phyloP scores from a whole-genome alignment of 345 rosid species.

The Murraya koenigii region DNA sequence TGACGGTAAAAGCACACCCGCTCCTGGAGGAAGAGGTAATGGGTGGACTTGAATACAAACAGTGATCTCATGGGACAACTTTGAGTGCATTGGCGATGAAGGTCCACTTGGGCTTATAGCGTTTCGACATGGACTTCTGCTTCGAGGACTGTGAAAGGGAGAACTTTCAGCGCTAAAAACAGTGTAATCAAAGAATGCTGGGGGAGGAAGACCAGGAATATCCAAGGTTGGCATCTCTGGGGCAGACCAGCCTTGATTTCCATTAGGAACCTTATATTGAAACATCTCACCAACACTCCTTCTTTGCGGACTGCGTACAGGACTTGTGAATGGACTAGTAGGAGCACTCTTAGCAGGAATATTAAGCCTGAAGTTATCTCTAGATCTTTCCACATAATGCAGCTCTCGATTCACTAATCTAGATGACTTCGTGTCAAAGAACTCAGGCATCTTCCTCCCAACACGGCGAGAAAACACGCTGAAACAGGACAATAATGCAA shows the following conservation, averaged over 20 bases:
- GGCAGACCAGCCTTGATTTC: conserved; percentile 76
- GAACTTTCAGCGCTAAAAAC: conserved; percentile 60
- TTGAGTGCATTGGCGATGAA: conserved; percentile 52
- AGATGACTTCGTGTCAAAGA: conserved; percentile 24
- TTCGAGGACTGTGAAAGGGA: conserved; percentile 70
- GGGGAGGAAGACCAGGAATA: conserved; percentile 52
- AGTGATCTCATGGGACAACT: conserved; percentile 35
- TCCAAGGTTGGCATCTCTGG: conserved; percentile 65
- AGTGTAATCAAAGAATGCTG: conserved; percentile 46
- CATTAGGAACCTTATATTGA: conserved; percentile 42
- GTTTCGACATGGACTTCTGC: conserved; percentile 46
- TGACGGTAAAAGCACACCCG: conserved; percentile 42
- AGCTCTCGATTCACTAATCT: conserved; percentile 25
- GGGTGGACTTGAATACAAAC: conserved; percentile 41
- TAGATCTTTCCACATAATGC: conserved; percentile 25
- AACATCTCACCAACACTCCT: conserved; percentile 30
- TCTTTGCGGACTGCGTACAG: conserved; percentile 56
- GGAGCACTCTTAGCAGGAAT: conserved; percentile 67
- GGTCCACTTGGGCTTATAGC: conserved; percentile 47
- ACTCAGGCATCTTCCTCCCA: conserved; percentile 38
- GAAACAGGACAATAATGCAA: conserved; percentile 11
- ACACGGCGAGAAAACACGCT: conserved; percentile 37
- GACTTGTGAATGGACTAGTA: conserved; percentile 59
- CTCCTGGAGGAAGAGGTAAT: conserved; percentile 92
- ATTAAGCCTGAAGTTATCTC: conserved; percentile 40